phyloP scores from a whole-genome alignment of 331 rosid genomes.

The Quercus lobata region DNA sequence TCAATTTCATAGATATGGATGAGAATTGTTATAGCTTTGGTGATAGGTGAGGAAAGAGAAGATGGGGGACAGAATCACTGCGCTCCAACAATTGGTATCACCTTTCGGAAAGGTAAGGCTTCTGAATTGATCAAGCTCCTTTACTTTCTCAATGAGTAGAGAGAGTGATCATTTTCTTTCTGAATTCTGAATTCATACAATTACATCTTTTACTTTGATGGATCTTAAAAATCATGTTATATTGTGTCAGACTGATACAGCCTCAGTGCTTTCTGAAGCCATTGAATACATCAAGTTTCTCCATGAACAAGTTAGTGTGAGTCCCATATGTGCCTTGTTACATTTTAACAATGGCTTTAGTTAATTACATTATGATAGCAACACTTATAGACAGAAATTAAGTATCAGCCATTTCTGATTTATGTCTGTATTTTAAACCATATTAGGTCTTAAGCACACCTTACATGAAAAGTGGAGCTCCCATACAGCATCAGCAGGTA shows the following conservation, averaged over 20 bases:
- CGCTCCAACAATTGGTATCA: conserved; percentile 99
- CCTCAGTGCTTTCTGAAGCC: conserved; percentile 99
- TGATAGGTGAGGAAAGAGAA: conserved; percentile 96
- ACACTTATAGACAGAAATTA: neutral
- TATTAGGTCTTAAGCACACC: conserved; percentile 83
- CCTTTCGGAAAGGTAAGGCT: conserved; percentile 97
- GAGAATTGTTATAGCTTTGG: conserved; percentile 27
- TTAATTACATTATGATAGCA: neutral
- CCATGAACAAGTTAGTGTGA: conserved; percentile 92
- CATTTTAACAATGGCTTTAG: neutral
- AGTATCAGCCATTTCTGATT: neutral
- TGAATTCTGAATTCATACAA: conserved; percentile 34
- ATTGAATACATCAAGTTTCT: conserved; percentile 93
- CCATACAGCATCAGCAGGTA: conserved; percentile 78
- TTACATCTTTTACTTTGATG: neutral
- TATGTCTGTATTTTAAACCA: neutral
- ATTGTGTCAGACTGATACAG: conserved; percentile 93
- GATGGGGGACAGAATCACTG: conserved; percentile 99
- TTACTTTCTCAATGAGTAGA: conserved; percentile 24
- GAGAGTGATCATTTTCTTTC: conserved; percentile 37
- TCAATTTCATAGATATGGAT: conserved; percentile 27
- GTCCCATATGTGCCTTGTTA: conserved; percentile 33
- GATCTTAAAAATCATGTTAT: conserved; percentile 18
- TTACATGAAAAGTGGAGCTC: conserved; percentile 90
- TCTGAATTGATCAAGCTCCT: conserved; percentile 12